phyloP scores from a whole-genome alignment of 1,139 yeast species.

The Hanseniaspora sp. region DNA sequence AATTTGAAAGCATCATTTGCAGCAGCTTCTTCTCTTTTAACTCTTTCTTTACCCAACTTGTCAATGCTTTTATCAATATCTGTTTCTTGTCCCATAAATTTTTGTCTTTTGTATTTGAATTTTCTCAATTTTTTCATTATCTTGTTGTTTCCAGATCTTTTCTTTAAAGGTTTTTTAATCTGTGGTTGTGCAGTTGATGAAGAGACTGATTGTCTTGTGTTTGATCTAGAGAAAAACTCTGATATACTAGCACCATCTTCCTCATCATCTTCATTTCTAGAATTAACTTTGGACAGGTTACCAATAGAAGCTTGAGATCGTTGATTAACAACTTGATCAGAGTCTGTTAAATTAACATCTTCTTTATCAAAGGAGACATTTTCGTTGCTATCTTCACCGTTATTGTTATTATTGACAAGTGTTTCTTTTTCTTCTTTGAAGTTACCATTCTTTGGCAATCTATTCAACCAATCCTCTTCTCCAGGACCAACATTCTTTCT shows the following conservation, averaged over 20 bases:
- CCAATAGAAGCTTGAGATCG: not conserved
- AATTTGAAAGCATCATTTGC: slow-evolving; percentile 35
- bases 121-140: slow-evolving; percentile 30
- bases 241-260: slow-evolving; percentile 12
- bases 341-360: not conserved
- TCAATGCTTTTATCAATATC: slow-evolving; percentile 25
- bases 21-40: slow-evolving; percentile 33
- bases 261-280: slow-evolving; percentile 14
- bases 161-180: slow-evolving; percentile 36
- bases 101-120: slow-evolving; percentile 33
- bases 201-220: slow-evolving; percentile 6
- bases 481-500: slow-evolving; percentile 31
- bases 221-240: slow-evolving; percentile 8
- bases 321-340: not conserved
- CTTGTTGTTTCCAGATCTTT: slow-evolving; percentile 29
- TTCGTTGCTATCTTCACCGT: slow-evolving; percentile 36
- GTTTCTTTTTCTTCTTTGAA: slow-evolving; percentile 63
- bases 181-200: slow-evolving; percentile 1
- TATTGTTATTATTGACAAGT: slow-evolving; percentile 28
- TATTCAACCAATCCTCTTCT: slow-evolving; percentile 66
- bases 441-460: slow-evolving; percentile 57
- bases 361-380: slow-evolving; percentile 12
- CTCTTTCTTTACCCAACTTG: slow-evolving; percentile 28
- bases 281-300: not conserved
- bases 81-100: slow-evolving; percentile 23